phyloP scores from a whole-genome alignment of 441 rosid genomes.

The Bruguiera hainesii region DNA sequence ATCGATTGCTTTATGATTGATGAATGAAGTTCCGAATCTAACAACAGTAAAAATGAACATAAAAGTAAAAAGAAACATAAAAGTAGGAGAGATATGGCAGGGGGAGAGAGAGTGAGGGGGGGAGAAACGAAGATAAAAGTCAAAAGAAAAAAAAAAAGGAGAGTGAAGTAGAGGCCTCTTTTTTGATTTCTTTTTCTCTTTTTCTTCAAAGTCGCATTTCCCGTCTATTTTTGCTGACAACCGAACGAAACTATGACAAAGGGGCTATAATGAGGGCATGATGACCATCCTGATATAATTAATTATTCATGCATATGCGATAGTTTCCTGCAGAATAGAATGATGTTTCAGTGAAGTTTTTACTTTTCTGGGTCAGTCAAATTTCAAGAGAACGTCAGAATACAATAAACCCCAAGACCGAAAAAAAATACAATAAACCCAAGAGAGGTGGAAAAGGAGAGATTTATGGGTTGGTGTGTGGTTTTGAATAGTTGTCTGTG shows the following conservation, averaged over 20 bases:
- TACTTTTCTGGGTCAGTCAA: no score
- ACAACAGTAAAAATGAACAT: neutral
- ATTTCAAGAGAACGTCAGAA: no score
- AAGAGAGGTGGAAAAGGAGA: neutral
- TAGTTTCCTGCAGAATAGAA: no score
- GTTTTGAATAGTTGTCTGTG: neutral
- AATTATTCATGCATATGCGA: conserved; percentile 33
- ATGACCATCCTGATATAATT: conserved; percentile 26
- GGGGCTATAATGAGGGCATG: conserved; percentile 41
- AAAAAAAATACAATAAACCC: no score
- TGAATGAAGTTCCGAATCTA: neutral
- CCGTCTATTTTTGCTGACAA: conserved; percentile 27
- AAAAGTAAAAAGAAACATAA: conserved; percentile 7
- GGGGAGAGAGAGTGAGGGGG: no score
- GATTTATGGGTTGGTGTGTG: neutral
- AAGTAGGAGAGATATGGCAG: conserved; percentile 17
- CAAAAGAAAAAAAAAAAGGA: neutral
- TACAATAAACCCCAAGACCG: no score
- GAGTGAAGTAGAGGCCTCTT: neutral
- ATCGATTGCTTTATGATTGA: conserved; percentile 85
- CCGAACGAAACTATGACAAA: conserved; percentile 39
- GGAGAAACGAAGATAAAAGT: no score
- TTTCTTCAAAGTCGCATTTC: neutral
- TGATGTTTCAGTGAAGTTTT: no score
- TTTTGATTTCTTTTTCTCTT: conserved; percentile 13